A percentile compares a stretch with the other conserved stretches of the same genome.
Conservation (phyloP, 1,284 basidiomycete genomes). For the Trichosporon coremiiforme region DNA sequence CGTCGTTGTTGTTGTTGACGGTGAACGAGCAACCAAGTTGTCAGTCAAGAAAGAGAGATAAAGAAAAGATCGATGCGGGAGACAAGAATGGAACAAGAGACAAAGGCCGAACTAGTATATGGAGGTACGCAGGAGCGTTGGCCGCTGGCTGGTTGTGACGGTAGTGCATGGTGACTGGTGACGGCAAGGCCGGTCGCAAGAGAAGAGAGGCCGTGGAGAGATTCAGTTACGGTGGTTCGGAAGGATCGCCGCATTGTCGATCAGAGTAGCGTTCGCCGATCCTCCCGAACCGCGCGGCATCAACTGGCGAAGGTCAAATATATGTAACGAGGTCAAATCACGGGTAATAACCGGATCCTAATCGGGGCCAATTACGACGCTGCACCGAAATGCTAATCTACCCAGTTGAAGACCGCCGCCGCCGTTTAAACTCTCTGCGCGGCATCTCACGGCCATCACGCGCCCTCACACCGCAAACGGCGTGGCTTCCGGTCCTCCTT, state of each 20-base stretch:
- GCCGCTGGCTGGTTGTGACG: background rate
- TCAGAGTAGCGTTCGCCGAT: background rate
- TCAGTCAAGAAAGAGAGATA: background rate
- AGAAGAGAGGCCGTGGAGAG: background rate
- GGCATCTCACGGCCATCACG: background rate
- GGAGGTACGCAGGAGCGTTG: background rate
- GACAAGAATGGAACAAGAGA: background rate
- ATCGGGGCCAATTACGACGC: background rate
- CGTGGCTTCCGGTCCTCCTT: background rate
- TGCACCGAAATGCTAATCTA: background rate
- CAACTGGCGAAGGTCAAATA: background rate
- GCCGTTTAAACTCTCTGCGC: background rate
- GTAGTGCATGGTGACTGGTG: background rate
- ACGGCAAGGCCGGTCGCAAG: background rate
- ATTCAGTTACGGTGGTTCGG: conserved; percentile 11
- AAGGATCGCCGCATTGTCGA: background rate
- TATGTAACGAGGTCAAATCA: background rate
- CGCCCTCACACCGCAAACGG: background rate
- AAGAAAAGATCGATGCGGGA: background rate
- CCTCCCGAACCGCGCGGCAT: background rate
- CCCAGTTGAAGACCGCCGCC: background rate
- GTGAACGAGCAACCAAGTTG: background rate
- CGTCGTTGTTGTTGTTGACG: background rate
- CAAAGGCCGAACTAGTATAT: background rate
- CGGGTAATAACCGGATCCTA: background rate